Evolutionary conservation across 2,329 filamentous ascomycete species (phyloP).

Genomic region (Lachnum nothofagi): DNA sequence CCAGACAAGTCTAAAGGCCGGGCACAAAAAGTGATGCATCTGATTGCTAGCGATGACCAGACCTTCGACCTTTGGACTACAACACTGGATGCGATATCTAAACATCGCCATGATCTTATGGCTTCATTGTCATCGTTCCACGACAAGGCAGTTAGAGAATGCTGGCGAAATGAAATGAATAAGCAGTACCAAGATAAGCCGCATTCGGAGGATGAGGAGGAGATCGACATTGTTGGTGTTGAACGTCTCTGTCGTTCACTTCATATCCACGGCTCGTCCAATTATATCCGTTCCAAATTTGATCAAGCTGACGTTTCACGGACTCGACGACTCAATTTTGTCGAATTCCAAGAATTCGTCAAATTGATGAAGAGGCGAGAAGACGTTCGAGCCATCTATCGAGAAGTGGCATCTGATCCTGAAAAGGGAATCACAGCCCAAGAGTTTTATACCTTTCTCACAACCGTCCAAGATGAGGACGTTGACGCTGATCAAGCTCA

Average conservation of each 20-base stretch:
- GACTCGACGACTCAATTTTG: constrained; percentile 66
- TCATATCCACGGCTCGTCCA: constrained; percentile 82
- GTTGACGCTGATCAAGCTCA: constrained; percentile 58
- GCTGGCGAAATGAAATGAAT: constrained; percentile 82
- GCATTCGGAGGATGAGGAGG: constrained; percentile 55
- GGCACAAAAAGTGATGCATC: constrained; percentile 72
- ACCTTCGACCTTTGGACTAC: constrained; percentile 75
- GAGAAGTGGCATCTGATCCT: constrained; percentile 51
- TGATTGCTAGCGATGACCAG: constrained; percentile 71
- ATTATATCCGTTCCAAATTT: constrained; percentile 70
- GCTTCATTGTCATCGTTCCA: constrained; percentile 80
- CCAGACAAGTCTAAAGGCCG: constrained; percentile 70
- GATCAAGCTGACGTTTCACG: constrained; percentile 61
- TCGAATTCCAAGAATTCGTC: constrained; percentile 80
- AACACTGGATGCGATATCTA: constrained; percentile 77
- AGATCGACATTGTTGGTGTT: constrained; percentile 71
- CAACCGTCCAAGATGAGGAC: constrained; percentile 68
- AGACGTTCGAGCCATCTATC: constrained; percentile 73
- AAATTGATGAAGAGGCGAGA: constrained; percentile 75
- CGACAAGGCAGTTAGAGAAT: constrained; percentile 72
- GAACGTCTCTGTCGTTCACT: constrained; percentile 81
- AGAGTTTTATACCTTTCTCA: constrained; percentile 74
- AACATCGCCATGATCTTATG: constrained; percentile 85
- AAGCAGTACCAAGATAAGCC: constrained; percentile 55
- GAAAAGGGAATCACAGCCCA: constrained; percentile 62